Conservation (phyloP, 2,329 filamentous ascomycete genomes). For the Lanzia echinophila region DNA sequence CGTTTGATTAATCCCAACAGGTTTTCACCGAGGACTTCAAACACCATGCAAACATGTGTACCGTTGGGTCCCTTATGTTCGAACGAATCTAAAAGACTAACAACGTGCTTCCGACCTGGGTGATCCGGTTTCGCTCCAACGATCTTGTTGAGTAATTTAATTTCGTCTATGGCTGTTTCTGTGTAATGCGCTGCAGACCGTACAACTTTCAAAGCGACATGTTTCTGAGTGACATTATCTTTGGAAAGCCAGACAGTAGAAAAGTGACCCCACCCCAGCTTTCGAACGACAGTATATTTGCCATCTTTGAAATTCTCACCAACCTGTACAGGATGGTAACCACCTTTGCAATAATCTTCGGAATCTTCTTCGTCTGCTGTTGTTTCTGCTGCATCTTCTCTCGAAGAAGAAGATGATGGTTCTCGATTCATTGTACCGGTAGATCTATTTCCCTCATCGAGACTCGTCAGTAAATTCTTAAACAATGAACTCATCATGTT, state of each 20-base stretch:
- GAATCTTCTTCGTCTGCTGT: constrained; percentile 98
- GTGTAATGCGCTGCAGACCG: constrained; percentile 97
- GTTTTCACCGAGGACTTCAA: constrained; percentile 95
- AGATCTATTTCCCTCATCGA: constrained; percentile 25
- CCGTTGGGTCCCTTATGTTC: constrained; percentile 97
- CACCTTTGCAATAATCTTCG: constrained; percentile 98
- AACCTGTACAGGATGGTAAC: constrained; percentile 90
- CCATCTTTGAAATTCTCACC: constrained; percentile 98
- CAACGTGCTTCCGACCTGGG: constrained; percentile 89
- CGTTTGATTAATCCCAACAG: constrained; percentile 91
- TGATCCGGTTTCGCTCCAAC: constrained; percentile 92
- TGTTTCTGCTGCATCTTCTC: constrained; percentile 80
- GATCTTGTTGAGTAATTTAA: constrained; percentile 95
- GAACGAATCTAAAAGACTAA: constrained; percentile 93
- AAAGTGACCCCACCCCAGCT: constrained; percentile 97
- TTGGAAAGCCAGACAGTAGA: constrained; percentile 86
- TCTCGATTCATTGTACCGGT: constrained; percentile 28
- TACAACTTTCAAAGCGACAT: constrained; percentile 96
- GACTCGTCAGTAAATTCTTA: constrained; percentile 25
- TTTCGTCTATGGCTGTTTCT: constrained; percentile 97
- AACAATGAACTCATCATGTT: constrained; percentile 27
- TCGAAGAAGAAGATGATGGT: constrained; percentile 62
- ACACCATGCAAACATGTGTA: constrained; percentile 98
- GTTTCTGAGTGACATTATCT: constrained; percentile 83
- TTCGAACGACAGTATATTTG: constrained; percentile 92